phyloP scores from a whole-genome alignment of 148 eudicot genomes.

The Drosera capensis region DNA sequence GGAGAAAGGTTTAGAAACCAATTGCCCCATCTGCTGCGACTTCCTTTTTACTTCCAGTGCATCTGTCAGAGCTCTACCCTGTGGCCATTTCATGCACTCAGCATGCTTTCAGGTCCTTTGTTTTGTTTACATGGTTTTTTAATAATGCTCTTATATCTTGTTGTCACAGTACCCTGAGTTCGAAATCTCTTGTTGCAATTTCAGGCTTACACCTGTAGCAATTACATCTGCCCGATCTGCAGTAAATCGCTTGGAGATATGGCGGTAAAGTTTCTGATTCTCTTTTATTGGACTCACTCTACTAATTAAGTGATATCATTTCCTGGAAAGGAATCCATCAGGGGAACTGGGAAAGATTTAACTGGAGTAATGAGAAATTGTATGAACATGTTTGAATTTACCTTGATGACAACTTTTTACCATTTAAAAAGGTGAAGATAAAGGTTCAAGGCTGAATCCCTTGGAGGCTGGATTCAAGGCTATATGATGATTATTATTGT shows the following conservation, averaged over 20 bases:
- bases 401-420: too few relatives aligned
- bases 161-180: conserved; percentile 1
- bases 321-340: not conserved
- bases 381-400: too few relatives aligned
- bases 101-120: conserved; percentile 73
- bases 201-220: conserved; percentile 68
- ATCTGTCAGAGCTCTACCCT: conserved; percentile 72
- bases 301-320: not conserved
- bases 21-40: conserved; percentile 91
- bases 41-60: conserved; percentile 68
- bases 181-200: conserved; percentile 10
- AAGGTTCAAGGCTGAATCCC: too few relatives aligned
- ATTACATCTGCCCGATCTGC: conserved; percentile 82
- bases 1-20: conserved; percentile 74
- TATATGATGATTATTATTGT: too few relatives aligned
- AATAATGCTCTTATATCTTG: not conserved
- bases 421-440: too few relatives aligned
- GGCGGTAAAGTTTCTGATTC: conserved; percentile 42
- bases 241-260: conserved; percentile 99
- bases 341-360: too few relatives aligned
- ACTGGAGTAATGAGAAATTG: too few relatives aligned
- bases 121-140: not conserved
- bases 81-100: conserved; percentile 98
- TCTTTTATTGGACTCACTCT: not conserved
- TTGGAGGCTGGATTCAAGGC: too few relatives aligned